Percentiles rank a stretch among this genome's conserved stretches.
Evolutionary conservation across 208 protist genomes (phyloP).

Genomic region (Acanthamoeba healyi): DNA sequence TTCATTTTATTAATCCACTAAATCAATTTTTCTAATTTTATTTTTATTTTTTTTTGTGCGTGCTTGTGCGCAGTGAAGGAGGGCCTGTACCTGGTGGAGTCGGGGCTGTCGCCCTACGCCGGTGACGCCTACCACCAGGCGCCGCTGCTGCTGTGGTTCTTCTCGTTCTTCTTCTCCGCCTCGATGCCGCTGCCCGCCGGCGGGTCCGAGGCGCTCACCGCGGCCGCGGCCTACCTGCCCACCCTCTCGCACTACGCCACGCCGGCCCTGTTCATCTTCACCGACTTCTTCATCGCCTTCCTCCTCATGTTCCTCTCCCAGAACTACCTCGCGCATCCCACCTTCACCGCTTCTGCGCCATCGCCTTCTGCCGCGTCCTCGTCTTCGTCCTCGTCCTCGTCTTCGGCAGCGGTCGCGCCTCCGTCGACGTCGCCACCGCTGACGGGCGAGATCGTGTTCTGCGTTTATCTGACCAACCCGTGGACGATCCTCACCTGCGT

Average conservation of each 20-base stretch:
- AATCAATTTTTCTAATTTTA: background rate
- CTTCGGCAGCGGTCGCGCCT: no score
- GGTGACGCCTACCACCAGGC: constrained; percentile 75
- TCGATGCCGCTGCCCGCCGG: background rate
- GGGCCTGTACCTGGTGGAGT: constrained; percentile 38
- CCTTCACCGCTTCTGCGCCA: constrained; percentile 36
- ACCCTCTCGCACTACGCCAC: background rate
- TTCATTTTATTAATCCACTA: background rate
- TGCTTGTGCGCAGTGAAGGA: constrained; percentile 56
- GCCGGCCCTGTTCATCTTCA: constrained; percentile 51
- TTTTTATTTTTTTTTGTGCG: background rate
- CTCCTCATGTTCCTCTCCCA: constrained; percentile 62
- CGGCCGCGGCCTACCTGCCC: background rate
- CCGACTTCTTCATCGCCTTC: constrained; percentile 74
- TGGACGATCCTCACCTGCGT: constrained; percentile 74
- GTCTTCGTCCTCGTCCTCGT: background rate
- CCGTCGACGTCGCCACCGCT: background rate
- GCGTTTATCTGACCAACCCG: constrained; percentile 71
- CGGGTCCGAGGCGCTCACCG: background rate
- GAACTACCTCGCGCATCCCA: constrained; percentile 55
- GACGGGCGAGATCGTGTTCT: constrained; percentile 64
- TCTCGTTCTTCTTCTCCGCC: constrained; percentile 52
- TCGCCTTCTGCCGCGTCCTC: constrained; percentile 27
- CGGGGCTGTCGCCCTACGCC: constrained; percentile 62
- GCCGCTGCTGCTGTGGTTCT: constrained; percentile 68